These are phyloP conservation scores for Trichoderma reesei DNA, from an alignment of 495 filamentous ascomycete species.

Conservation along the genomic window DNA sequence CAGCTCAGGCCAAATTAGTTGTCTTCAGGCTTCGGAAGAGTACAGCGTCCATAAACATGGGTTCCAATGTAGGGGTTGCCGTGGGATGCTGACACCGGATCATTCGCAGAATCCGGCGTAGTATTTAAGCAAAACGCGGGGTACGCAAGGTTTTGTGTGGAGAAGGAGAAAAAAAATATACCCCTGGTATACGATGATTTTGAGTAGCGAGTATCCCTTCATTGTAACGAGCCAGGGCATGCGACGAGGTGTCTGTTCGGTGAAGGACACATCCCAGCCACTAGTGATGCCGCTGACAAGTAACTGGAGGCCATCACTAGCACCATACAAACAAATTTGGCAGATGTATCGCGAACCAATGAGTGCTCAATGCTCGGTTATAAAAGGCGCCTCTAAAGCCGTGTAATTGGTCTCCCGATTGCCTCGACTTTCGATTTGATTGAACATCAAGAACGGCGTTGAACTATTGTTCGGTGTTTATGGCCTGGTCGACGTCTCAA, in stretches of 20 bases:
- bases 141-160: not conserved
- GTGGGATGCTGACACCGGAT: too few relatives aligned
- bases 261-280: not conserved
- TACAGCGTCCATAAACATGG: too few relatives aligned
- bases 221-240: not conserved
- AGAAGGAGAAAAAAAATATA: not conserved
- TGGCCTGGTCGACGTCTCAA: too few relatives aligned
- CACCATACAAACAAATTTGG: not conserved
- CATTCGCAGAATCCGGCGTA: not conserved
- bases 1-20: not conserved
- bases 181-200: too few relatives aligned
- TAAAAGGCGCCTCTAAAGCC: not conserved
- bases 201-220: not conserved
- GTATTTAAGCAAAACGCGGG: conserved; percentile 1
- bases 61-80: too few relatives aligned
- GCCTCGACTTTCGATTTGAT: not conserved
- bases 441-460: not conserved
- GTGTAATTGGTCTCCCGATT: not conserved
- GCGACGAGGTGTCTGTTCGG: not conserved
- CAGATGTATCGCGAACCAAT: not conserved
- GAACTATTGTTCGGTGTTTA: not conserved
- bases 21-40: too few relatives aligned
- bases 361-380: not conserved
- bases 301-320: not conserved
- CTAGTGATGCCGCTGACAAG: not conserved